These are phyloP conservation scores for Wickerhamiella sorbophila DNA, from an alignment of 805 yeast species.

Conservation along the genomic window DNA sequence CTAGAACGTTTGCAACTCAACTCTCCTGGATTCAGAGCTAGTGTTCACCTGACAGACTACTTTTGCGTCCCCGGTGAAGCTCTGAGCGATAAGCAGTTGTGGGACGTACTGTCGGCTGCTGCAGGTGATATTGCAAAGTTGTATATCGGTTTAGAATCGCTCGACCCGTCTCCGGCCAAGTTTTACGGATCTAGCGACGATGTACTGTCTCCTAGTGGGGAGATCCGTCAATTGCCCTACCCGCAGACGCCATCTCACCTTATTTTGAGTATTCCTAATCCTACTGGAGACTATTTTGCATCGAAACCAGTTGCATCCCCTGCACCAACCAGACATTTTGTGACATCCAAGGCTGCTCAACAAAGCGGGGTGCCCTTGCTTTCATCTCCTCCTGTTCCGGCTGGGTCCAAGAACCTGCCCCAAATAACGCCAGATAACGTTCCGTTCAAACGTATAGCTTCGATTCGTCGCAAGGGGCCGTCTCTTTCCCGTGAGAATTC, in stretches of 20 bases:
- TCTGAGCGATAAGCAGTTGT: conserved; percentile 18
- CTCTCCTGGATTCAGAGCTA: conserved; percentile 12
- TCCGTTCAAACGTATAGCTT: conserved; percentile 7
- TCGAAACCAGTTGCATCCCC: conserved; percentile 1
- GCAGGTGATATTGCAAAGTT: conserved; percentile 20
- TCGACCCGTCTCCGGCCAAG: conserved; percentile 13
- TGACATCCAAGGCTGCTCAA: not conserved
- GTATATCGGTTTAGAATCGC: conserved; percentile 6
- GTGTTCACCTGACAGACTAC: conserved; percentile 55
- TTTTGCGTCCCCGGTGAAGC: conserved; percentile 31
- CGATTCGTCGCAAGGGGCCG: conserved; percentile 29
- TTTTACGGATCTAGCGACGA: conserved; percentile 13
- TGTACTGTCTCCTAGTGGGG: conserved; percentile 9
- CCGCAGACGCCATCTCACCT: conserved; percentile 8
- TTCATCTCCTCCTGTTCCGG: not conserved
- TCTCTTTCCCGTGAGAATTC: conserved; percentile 55
- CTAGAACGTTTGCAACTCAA: conserved; percentile 19
- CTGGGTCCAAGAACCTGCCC: conserved; percentile 1
- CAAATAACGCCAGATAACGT: conserved; percentile 1
- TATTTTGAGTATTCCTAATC: conserved; percentile 1
- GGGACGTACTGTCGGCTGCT: conserved; percentile 17
- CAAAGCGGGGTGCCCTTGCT: not conserved
- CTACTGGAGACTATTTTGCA: conserved; percentile 6
- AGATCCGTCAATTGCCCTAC: conserved; percentile 1
- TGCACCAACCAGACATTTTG: not conserved